These are phyloP conservation scores for Fragilaria crotonensis DNA, from an alignment of 108 stramenopile genomes.

Conservation along the genomic window DNA sequence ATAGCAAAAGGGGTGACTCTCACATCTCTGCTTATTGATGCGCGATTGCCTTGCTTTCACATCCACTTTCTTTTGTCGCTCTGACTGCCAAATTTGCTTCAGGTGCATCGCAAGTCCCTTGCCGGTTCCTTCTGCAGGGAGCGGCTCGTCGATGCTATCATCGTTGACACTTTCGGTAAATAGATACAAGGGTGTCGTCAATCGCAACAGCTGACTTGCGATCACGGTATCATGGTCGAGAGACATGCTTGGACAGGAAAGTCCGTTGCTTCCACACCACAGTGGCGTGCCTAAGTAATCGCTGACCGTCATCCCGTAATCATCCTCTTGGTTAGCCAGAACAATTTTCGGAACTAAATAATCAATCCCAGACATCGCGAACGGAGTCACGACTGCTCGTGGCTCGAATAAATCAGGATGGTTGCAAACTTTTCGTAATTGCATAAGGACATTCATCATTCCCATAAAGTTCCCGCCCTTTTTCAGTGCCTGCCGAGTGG, in stretches of 20 bases:
- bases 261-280: constrained; percentile 50
- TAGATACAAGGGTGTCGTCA: constrained; percentile 18
- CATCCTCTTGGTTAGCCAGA: constrained; percentile 26
- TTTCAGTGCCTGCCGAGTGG: constrained; percentile 78
- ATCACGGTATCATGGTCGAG: constrained; percentile 34
- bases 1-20: constrained; percentile 39
- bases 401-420: constrained; percentile 99
- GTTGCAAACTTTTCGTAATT: constrained; percentile 98
- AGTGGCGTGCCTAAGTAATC: constrained; percentile 30
- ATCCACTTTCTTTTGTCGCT: constrained; percentile 17
- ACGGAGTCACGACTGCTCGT: constrained; percentile 87
- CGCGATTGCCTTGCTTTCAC: constrained; percentile 28
- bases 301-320: constrained; percentile 30
- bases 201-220: constrained; percentile 20
- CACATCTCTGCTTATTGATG: constrained; percentile 51
- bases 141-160: constrained; percentile 17
- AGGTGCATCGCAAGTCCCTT: constrained; percentile 34
- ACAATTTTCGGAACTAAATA: constrained; percentile 36
- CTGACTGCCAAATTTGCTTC: constrained; percentile 17
- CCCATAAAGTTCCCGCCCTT: constrained; percentile 92
- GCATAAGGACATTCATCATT: constrained; percentile 99
- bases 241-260: constrained; percentile 33
- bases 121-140: constrained; percentile 12
- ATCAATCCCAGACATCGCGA: constrained; percentile 59
- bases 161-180: constrained; percentile 15